These are phyloP conservation scores for Tetrapisispora iriomotensis DNA, from an alignment of 805 yeast species.

Conservation along the genomic window DNA sequence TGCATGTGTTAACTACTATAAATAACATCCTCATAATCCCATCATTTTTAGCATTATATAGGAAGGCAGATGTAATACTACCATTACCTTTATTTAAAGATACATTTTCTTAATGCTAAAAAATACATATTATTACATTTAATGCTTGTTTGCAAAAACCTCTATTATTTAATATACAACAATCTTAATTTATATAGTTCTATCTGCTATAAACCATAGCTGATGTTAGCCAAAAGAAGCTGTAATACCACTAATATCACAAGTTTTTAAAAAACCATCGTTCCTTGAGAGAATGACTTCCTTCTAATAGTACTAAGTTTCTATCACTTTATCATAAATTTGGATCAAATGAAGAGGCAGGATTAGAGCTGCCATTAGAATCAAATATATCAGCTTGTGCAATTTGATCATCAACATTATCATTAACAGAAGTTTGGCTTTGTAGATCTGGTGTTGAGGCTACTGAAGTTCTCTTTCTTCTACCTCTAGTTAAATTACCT, in stretches of 20 bases:
- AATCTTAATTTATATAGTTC: too few species aligned
- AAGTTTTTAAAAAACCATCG: too few species aligned
- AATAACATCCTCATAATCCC: background rate
- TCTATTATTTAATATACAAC: too few species aligned
- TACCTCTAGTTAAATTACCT: slow-evolving; percentile 62
- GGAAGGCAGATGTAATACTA: too few species aligned
- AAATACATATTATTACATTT: slow-evolving; percentile 1
- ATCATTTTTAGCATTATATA: background rate
- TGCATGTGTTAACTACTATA: background rate
- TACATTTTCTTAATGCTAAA: background rate
- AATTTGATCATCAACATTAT: too few species aligned
- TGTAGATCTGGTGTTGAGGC: background rate
- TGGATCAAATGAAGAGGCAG: background rate
- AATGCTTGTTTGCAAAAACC: too few species aligned
- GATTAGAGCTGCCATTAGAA: background rate
- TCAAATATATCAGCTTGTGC: background rate
- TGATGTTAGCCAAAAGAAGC: too few species aligned
- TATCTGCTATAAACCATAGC: too few species aligned
- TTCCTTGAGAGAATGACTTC: too few species aligned
- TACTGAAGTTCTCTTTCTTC: slow-evolving; percentile 26
- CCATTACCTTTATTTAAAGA: too few species aligned
- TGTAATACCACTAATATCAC: too few species aligned
- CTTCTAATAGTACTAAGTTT: background rate
- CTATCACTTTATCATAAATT: background rate
- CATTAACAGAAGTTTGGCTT: too few species aligned